Evolutionary conservation across 1,284 basidiomycete genomes (phyloP).

Genomic region (Inonotus obliquus): DNA sequence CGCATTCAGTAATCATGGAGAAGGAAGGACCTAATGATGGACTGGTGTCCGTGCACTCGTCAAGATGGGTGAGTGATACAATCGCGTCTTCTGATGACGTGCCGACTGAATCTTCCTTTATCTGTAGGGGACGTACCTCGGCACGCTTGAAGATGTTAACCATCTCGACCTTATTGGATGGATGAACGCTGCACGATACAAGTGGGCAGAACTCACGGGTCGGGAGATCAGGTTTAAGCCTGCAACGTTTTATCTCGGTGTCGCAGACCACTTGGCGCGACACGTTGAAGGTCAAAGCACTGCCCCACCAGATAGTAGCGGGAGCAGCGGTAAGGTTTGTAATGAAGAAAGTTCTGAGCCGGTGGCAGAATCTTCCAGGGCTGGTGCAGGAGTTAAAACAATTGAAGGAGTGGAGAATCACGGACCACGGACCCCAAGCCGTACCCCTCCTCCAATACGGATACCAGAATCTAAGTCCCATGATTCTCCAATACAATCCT

Average conservation of each 20-base stretch:
- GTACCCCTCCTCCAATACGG: neutral
- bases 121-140: conserved; percentile 71
- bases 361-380: conserved; percentile 3
- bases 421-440: conserved; percentile 2
- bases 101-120: neutral
- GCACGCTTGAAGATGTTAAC: conserved; percentile 86
- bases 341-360: neutral
- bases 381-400: conserved; percentile 15
- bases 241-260: conserved; percentile 82
- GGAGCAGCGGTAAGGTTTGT: neutral
- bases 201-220: conserved; percentile 84
- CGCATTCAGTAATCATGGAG: conserved; percentile 79
- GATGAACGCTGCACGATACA: conserved; percentile 79
- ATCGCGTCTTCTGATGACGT: conserved; percentile 4
- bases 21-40: conserved; percentile 94
- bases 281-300: conserved; percentile 51
- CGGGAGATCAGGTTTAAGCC: conserved; percentile 85
- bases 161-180: conserved; percentile 88
- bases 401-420: conserved; percentile 15
- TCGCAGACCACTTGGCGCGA: conserved; percentile 66
- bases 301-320: neutral
- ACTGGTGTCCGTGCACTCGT: conserved; percentile 77
- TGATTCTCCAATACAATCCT: no score
- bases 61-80: conserved; percentile 62
- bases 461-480: no score